Conservation (phyloP, 139 green algal genomes). For the Ulvella scutata region DNA sequence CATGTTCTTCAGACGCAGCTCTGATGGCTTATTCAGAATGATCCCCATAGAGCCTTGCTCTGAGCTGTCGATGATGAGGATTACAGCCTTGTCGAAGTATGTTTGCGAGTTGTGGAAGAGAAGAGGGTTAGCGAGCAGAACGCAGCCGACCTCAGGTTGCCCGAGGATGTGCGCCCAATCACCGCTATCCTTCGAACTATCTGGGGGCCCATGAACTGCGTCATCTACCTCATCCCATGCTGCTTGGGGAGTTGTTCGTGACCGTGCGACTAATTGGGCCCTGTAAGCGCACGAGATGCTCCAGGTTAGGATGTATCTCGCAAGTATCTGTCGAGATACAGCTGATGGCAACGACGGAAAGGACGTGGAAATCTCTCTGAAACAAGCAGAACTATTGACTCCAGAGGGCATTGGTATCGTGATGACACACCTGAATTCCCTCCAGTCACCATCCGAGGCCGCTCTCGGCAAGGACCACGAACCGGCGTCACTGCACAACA, state of each 20-base stretch:
- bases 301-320: background rate
- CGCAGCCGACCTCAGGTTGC: constrained; percentile 50
- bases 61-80: constrained; percentile 57
- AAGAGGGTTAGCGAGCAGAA: constrained; percentile 60
- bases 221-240: background rate
- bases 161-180: constrained; percentile 61
- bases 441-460: constrained; percentile 5
- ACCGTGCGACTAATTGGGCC: background rate
- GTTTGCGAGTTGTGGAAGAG: constrained; percentile 44
- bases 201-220: background rate
- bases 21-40: constrained; percentile 68
- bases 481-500: background rate
- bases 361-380: background rate
- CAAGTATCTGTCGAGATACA: constrained; percentile 5
- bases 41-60: constrained; percentile 38
- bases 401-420: background rate
- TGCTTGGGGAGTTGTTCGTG: background rate
- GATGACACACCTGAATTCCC: constrained; percentile 9
- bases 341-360: background rate
- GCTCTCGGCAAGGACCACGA: constrained; percentile 2
- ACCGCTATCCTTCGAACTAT: background rate
- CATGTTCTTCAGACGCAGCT: constrained; percentile 9
- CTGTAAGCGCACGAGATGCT: background rate
- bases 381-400: background rate
- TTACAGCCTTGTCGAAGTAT: constrained; percentile 66